These are phyloP conservation scores for Brachypodium distachyon DNA, from an alignment of 202 grass and related monocot species.

Conservation along the genomic window DNA sequence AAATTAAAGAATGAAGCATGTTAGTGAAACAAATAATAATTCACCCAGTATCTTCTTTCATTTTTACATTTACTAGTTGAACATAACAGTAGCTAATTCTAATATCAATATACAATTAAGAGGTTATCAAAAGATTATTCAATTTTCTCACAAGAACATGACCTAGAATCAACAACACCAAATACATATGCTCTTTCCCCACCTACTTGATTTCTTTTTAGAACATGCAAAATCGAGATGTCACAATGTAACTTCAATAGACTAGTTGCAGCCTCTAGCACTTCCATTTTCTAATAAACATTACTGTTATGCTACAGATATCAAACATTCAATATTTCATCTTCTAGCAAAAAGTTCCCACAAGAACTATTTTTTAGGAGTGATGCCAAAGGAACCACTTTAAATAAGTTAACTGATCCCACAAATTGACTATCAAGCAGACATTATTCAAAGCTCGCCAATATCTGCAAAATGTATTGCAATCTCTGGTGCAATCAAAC, in stretches of 20 bases:
- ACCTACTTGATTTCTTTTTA: neutral
- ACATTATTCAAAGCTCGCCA: neutral
- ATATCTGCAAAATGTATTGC: neutral
- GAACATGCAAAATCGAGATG: neutral
- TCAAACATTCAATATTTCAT: neutral
- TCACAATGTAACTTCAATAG: neutral
- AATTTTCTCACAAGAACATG: neutral
- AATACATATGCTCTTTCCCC: neutral
- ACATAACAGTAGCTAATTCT: neutral
- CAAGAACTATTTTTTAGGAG: neutral
- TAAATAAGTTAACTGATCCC: neutral
- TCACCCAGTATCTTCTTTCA: neutral
- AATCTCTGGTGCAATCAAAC: neutral
- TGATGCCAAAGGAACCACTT: neutral
- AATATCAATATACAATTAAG: neutral
- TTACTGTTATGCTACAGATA: neutral
- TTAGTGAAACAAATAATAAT: neutral
- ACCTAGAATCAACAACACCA: neutral
- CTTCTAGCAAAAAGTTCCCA: neutral
- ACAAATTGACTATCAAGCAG: neutral
- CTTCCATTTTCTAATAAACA: neutral
- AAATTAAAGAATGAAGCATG: neutral
- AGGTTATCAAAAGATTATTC: neutral
- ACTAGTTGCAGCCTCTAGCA: neutral
- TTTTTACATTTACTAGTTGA: conserved; percentile 3